Evolutionary conservation across 108 stramenopile species (phyloP).

Genomic region (Schizochytrium sp.): DNA sequence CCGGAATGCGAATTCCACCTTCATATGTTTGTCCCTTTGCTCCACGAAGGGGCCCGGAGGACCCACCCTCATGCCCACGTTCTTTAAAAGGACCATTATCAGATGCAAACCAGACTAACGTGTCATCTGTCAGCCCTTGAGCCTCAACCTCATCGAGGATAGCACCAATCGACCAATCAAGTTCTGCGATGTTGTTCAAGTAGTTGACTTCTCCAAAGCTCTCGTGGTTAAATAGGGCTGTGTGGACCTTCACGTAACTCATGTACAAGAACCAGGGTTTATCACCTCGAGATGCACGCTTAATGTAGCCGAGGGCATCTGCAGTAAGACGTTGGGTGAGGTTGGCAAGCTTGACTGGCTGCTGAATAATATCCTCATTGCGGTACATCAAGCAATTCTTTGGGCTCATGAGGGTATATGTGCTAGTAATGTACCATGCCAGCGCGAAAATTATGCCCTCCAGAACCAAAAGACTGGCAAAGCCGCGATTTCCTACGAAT

Average conservation of each 20-base stretch:
- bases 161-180: not conserved
- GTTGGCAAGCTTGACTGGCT: conserved; percentile 22
- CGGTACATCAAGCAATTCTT: not conserved
- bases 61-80: conserved; percentile 16
- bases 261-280: conserved; percentile 38
- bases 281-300: not conserved
- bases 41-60: not conserved
- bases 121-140: not conserved
- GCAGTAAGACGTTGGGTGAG: conserved; percentile 9
- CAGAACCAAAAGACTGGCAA: not conserved
- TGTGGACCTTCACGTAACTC: conserved; percentile 42
- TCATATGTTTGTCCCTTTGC: conserved; percentile 57
- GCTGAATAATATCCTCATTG: conserved; percentile 4
- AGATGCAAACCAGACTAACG: conserved; percentile 7
- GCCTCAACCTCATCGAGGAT: conserved; percentile 21
- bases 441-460: not conserved
- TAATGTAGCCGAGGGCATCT: not conserved
- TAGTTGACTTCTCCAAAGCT: conserved; percentile 30
- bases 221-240: not conserved
- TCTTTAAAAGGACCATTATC: conserved; percentile 50
- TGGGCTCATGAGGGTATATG: conserved; percentile 15
- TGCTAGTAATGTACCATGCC: not conserved
- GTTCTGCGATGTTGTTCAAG: conserved; percentile 29
- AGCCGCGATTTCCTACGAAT: not conserved
- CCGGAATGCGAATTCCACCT: conserved; percentile 55